Percentiles rank a stretch among this genome's conserved stretches.
phyloP scores from a whole-genome alignment of 208 protist genomes.

The Leishmania arabica region DNA sequence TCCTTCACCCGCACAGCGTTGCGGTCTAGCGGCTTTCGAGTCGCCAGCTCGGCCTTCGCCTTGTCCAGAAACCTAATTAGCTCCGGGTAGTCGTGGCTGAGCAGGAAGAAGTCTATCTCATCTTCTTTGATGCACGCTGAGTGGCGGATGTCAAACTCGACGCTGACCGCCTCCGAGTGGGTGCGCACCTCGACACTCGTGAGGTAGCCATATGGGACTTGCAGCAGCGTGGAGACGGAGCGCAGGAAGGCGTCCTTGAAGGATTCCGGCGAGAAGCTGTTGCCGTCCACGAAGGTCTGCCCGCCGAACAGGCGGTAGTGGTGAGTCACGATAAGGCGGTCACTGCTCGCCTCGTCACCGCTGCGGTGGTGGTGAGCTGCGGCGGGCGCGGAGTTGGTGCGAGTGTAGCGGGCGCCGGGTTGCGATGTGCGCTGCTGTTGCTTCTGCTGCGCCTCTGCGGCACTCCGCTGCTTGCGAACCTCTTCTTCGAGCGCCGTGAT shows the following conservation, averaged over 20 bases:
- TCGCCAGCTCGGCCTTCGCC: constrained; percentile 30
- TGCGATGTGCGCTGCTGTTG: neutral
- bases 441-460: neutral
- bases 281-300: constrained; percentile 32
- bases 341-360: constrained; percentile 20
- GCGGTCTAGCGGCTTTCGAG: constrained; percentile 22
- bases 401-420: constrained; percentile 2
- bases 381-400: constrained; percentile 27
- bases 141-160: constrained; percentile 60
- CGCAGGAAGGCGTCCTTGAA: constrained; percentile 52
- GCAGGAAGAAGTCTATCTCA: constrained; percentile 50
- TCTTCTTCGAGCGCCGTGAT: constrained; percentile 13
- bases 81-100: constrained; percentile 50
- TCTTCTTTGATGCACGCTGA: constrained; percentile 28
- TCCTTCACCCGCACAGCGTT: constrained; percentile 27
- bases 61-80: constrained; percentile 30
- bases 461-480: constrained; percentile 6
- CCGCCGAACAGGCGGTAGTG: constrained; percentile 58
- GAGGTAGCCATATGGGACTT: constrained; percentile 46
- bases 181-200: constrained; percentile 41
- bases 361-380: constrained; percentile 1
- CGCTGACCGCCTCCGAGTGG: constrained; percentile 39
- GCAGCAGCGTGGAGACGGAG: constrained; percentile 47
- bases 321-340: constrained; percentile 32
- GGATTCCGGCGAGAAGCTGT: constrained; percentile 28